These are phyloP conservation scores for Fusarium mundagurra DNA, from an alignment of 2,329 filamentous ascomycete genomes.

Conservation along the genomic window DNA sequence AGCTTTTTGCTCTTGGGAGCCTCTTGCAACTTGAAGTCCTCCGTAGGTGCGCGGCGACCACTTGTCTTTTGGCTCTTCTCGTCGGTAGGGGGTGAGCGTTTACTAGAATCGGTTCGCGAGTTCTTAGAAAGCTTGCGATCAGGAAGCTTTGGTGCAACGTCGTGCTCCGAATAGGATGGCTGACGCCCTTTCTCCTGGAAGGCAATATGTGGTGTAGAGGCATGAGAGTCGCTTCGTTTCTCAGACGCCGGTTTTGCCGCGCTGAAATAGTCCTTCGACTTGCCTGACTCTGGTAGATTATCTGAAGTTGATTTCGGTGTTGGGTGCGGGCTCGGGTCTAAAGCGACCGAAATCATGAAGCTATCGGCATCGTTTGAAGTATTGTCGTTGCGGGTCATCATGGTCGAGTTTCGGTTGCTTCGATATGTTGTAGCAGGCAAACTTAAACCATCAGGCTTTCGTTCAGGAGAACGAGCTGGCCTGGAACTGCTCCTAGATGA, in stretches of 20 bases:
- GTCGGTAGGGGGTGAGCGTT: constrained; percentile 48
- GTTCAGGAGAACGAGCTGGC: constrained; percentile 65
- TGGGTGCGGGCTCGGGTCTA: constrained; percentile 73
- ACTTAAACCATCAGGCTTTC: constrained; percentile 68
- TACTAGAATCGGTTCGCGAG: constrained; percentile 54
- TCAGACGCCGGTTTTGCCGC: constrained; percentile 56
- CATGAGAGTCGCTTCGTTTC: constrained; percentile 59
- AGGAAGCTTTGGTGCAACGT: constrained; percentile 61
- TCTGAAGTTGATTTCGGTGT: constrained; percentile 66
- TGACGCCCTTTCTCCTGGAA: constrained; percentile 84
- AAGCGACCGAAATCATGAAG: constrained; percentile 79
- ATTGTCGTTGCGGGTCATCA: constrained; percentile 62
- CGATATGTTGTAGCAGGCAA: constrained; percentile 81
- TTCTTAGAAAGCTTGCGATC: constrained; percentile 53
- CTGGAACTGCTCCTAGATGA: constrained; percentile 65
- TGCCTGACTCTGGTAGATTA: constrained; percentile 54
- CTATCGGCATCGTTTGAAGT: constrained; percentile 68
- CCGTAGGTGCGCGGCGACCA: constrained; percentile 52
- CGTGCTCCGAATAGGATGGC: constrained; percentile 63
- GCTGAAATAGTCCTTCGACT: constrained; percentile 68
- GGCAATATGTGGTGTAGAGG: constrained; percentile 85
- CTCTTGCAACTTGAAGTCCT: constrained; percentile 83
- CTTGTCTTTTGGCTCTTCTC: constrained; percentile 51
- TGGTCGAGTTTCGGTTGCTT: constrained; percentile 77
- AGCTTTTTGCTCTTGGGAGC: constrained; percentile 73